Base-by-base conservation (phyloP, 768 basidiomycete genomes). In the Cystobasidium tubakii region DNA sequence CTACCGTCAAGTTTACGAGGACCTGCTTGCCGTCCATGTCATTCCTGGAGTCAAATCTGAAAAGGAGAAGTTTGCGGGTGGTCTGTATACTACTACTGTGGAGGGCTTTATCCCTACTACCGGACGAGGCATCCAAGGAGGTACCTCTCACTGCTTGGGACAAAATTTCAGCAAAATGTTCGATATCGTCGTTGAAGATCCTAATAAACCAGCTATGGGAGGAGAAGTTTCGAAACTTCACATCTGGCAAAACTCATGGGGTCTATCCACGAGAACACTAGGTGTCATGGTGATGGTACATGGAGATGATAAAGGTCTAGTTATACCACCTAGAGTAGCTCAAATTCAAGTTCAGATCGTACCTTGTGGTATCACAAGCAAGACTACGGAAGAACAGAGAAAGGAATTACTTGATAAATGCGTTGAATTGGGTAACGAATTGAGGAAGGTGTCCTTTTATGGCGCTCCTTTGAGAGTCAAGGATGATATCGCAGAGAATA, bases 271-370 rank as follows among this genome's bases (percentile, higher is more conserved):
- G n/a, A 85, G 96, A 73, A 87, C 90, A 31, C 92, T 99, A 78
- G 96, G 96, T 79, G 91, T 97, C 72, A 97, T 97, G 95, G 93
- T 96, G 78, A 99, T 99, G 96, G 88, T 91, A 4, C 95, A 99
- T 80, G 94, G 95, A 39, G 96, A 99, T 81, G 92, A 99, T 81
- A 91, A 96, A 80, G 96, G 96, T 19, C 83, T 99, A 77, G 94
- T 98, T 15, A 87, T 98, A 70, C 96, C 96, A n/a, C 96, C 96
- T 75, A 86, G 92, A 12, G 95, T 99, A 39, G 95, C 96, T n/a
- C 87, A 86, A 75, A 82, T 95, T 23, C 96, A 99, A 83, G 92
- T 87, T 66, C 85, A 96, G 62, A 83, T 99, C 74, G 89, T 99
- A 31, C 96, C 96, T 1, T 93, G 91, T 75, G 96, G 96, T 54